Evolutionary conservation across 768 basidiomycete genomes (phyloP), one percentile per base, ranked within the genome.

Genomic region (Agaricus subrufescens): DNA sequence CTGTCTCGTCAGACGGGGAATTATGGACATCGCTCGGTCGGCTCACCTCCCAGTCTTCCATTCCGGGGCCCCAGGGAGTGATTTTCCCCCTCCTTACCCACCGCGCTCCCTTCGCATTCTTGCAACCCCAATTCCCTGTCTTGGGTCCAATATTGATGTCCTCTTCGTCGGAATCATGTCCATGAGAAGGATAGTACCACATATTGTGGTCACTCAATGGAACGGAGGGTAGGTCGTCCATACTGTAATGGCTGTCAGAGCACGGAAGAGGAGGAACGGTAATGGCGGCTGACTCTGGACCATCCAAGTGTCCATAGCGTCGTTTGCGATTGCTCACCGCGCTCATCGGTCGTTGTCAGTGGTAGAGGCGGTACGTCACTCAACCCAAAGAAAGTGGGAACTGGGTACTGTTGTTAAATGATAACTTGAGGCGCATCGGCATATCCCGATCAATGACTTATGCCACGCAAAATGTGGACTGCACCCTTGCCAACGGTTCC

Each of bases 141-240:
- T 75, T 75, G 40, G 77, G 70, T 31, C 77, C 75, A 53, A 75
- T 69, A 50, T 69, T 64, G 19, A 75, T 62, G 38, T 80, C 72
- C 58, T 86, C 84, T 43, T 84, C 84, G 58, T 86, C 84, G 14
- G 85, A 84, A 56, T 81, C 80, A 64, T 85, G 79, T 27, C 86
- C 87, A 63, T 85, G 83, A n/a, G 86, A 83, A 2, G 91, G 91
- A 64, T 90, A 92, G 66, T 90, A 92, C 87, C 89, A 93, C 23
- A 81, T 77, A 63, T 89, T 87, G 57, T 79, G 81, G 69, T 93
- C 91, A 61, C 83, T 84, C 57, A 85, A 67, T 45, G 85, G 81
- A 45, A 56, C 55, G 3, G 55, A 50, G 34, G 55, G 55, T 27
- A 56, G 23, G 40, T 56, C 53, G 26, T 46, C 55, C 55, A 50